Evolutionary conservation across 805 yeast species (phyloP), one percentile per base, ranked within the genome.

Genomic region (Candida maesae): DNA sequence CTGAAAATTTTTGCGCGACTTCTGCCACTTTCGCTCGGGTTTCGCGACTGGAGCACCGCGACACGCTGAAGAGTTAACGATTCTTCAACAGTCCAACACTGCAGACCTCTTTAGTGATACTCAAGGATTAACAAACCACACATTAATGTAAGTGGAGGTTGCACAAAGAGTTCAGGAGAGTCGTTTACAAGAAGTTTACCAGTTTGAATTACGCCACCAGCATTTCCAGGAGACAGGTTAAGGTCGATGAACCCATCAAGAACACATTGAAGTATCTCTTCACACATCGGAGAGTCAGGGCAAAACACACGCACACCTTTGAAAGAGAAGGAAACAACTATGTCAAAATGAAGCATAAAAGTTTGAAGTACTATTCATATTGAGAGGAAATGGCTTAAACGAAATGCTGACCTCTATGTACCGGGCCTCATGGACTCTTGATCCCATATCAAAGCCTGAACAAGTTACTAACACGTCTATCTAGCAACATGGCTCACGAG

Each of bases 401-500:
- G 28, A 25, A 25, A 25, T 25, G 28, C 28, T 25, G 28, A 25
- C 8, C 28, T 21, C 28, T 25, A 25, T 12, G 28, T 25, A 13
- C 28, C 8, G n/a, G 14, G 8, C 12, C 6, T 9, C 6, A 12
- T 9, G 35, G 6, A 13, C 18, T 19, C 30, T 16, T n/a, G 28
- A 34, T 17, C 32, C 19, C 14, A 12, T 8, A 11, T 6, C n/a
- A 5, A 5, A 13, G 27, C 6, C 13, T n/a, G 26, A 21, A 21
- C n/a, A 6, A 8, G 27, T 20, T 50, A 52, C 59, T 54, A 55
- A 57, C 59, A 33, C 21, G 6, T 26, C 29, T 28, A 26, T 53
- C 41, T 60, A 69, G 74, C 79, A 85, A 76, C 51, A 90, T 90
- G 98, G 96, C 97, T 84, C 98, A 90, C 96, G 96, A 88, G 84